phyloP scores from a whole-genome alignment of 163 green algal species.

The Smithsoniella earleae region DNA sequence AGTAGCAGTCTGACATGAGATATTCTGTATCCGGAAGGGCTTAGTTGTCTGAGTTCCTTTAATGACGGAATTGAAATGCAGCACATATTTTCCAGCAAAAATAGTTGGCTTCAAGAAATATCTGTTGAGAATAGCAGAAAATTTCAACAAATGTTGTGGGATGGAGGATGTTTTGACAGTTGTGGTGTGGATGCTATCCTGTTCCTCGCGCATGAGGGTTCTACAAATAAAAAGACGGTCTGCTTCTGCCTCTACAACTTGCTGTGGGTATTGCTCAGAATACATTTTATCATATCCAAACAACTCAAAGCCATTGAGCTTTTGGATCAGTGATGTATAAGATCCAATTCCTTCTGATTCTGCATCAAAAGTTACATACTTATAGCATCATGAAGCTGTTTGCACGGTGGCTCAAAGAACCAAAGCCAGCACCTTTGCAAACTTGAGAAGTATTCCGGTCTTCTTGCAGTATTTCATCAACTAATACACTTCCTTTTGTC shows the following conservation, averaged over 20 bases:
- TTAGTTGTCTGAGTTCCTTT: conserved; percentile 48
- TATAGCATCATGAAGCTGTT: conserved; percentile 19
- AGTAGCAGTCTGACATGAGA: conserved; percentile 30
- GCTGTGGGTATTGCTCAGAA: conserved; percentile 9
- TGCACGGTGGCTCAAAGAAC: no score
- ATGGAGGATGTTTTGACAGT: not conserved
- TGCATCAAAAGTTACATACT: conserved; percentile 15
- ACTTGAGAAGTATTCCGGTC: not conserved
- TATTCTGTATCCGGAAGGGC: conserved; percentile 64
- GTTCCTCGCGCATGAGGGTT: not conserved
- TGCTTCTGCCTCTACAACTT: conserved; percentile 35
- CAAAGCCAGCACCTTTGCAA: conserved; percentile 6
- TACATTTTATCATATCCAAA: conserved; percentile 7
- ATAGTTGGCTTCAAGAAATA: conserved; percentile 33
- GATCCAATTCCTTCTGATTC: not conserved
- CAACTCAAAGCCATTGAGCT: conserved; percentile 20
- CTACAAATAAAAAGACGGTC: conserved; percentile 31
- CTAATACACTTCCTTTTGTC: not conserved
- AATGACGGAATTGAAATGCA: conserved; percentile 66
- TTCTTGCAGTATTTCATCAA: not conserved
- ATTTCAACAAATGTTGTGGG: not conserved
- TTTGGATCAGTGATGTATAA: not conserved
- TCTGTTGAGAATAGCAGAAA: not conserved
- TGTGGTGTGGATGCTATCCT: not conserved
- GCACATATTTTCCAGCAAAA: conserved; percentile 50